Base-by-base conservation (phyloP, 768 basidiomycete genomes). In the Trametes coccinea region DNA sequence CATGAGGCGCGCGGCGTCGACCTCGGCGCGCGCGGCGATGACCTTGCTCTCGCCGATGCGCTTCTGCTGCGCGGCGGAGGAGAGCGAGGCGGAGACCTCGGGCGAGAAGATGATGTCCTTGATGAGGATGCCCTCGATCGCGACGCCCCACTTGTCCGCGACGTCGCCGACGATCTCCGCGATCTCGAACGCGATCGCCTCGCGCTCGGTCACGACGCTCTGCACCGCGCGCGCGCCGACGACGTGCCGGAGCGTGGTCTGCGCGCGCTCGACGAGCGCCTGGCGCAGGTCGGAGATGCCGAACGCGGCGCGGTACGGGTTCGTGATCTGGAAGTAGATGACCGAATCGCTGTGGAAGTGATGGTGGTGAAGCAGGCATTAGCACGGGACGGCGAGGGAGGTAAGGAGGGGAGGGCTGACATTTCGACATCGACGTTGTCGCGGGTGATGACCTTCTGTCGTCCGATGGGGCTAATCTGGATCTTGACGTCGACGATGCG, bases 351-450 rank as follows among this genome's bases (percentile, higher is more conserved):
- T 93, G 67, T 13, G 46, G 40, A 2, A n/a, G n/a, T 60, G 56
- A 1, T 22, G 22, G 22, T 22, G 22, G 22, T 22, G 22, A 22
- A 22, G 22, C 22, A 1, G 22, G 22, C 22, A 22, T 67, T 29
- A 64, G 56, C 22, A 47, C 41, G 53, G 61, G 44, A 59, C 58
- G 7, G 5, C n/a, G n/a, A 6, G 31, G 30, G 55, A 57, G n/a
- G 45, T 14, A 27, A 10, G 6, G 31, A 5, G 37, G 46, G 56
- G 53, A 55, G 30, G 11, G 79, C 86, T 46, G 70, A 90, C 90
- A 95, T 93, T 69, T 93, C 91, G 63, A 95, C 92, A 66, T 93
- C 94, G 73, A 97, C 95, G 70, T 97, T 97, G 79, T 97, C 95
- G 59, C 93, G 87, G 40, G 95, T 97, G 75, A 97, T 94, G 71